These are phyloP conservation scores for Alopecurus myosuroides DNA, from an alignment of 176 grass and related monocot species.

Conservation along the genomic window DNA sequence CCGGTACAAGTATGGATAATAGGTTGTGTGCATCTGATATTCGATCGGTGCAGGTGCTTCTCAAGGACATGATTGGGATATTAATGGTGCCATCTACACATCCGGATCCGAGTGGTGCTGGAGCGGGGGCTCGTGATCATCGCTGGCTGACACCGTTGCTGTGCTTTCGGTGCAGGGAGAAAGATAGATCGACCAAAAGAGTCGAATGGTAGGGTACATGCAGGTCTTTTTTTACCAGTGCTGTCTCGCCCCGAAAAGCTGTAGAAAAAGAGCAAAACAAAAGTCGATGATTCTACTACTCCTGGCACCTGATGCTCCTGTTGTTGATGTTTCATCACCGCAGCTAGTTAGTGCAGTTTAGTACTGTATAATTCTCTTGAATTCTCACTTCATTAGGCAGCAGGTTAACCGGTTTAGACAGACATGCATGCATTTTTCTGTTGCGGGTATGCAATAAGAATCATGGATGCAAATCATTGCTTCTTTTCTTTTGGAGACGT, in stretches of 20 bases:
- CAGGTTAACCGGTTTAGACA: no score
- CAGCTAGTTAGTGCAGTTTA: no score
- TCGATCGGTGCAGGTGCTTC: neutral
- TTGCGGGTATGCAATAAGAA: no score
- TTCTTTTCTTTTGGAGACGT: no score
- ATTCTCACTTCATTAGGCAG: no score
- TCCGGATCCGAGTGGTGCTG: neutral
- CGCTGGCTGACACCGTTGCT: no score
- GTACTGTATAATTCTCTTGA: no score
- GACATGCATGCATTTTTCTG: no score
- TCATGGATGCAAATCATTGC: no score
- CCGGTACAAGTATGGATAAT: no score
- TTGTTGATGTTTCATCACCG: neutral
- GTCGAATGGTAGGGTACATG: neutral
- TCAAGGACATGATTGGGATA: neutral
- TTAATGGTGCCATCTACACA: neutral
- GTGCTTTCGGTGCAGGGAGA: neutral
- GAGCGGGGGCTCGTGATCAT: no score
- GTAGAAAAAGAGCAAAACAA: neutral
- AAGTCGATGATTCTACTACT: neutral
- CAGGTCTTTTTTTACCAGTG: neutral
- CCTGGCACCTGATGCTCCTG: neutral
- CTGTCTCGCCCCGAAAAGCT: neutral
- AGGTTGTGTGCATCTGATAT: no score
- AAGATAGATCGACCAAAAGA: neutral